These are phyloP conservation scores for Hibiscus mutabilis DNA, from an alignment of 345 rosid species.

Conservation along the genomic window DNA sequence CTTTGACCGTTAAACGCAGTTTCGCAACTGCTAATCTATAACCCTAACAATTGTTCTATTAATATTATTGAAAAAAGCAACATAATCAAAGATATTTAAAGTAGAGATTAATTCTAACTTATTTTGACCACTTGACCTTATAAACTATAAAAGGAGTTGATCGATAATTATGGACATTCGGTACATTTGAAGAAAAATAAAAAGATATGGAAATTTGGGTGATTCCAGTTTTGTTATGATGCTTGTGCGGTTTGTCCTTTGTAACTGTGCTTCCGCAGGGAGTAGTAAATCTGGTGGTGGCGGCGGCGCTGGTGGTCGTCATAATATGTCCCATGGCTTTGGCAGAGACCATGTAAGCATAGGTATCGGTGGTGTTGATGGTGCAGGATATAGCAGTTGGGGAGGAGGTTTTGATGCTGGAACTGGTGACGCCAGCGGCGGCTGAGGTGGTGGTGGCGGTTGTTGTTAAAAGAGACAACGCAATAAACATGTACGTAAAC, in stretches of 20 bases:
- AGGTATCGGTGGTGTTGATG: not conserved
- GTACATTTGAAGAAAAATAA: not conserved
- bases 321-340: not conserved
- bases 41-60: too few relatives aligned
- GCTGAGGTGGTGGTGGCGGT: not conserved
- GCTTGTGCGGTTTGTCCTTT: not conserved
- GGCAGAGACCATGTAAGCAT: not conserved
- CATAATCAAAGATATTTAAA: too few relatives aligned
- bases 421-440: not conserved
- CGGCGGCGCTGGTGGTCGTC: not conserved
- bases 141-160: constrained; percentile 3
- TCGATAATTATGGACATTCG: too few relatives aligned
- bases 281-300: not conserved
- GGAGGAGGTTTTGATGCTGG: constrained; percentile 1
- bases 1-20: too few relatives aligned
- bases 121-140: too few relatives aligned
- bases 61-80: too few relatives aligned
- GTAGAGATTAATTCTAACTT: too few relatives aligned
- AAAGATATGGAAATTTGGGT: constrained; percentile 11
- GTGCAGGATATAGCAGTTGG: not conserved
- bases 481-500: not conserved
- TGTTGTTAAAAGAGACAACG: not conserved
- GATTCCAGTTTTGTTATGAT: not conserved
- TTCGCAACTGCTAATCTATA: too few relatives aligned
- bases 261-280: not conserved